A percentile compares a stretch with the other conserved stretches of the same genome.
Conservation (phyloP, 176 grass and related monocot genomes). For the Oryza punctata region DNA sequence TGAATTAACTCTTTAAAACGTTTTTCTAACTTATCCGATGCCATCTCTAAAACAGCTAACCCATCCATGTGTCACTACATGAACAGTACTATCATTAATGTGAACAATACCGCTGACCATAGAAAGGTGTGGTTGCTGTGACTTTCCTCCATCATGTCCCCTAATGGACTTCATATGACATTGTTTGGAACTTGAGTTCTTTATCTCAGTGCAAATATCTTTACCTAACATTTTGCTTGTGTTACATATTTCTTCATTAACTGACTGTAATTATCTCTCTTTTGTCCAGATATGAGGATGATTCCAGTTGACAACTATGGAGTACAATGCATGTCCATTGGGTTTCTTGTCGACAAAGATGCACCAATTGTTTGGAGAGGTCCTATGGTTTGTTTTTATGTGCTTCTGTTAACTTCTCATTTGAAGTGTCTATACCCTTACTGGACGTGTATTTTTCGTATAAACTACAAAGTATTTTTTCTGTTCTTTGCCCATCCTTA, state of each 20-base stretch:
- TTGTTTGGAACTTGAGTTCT: not conserved
- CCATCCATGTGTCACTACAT: no score
- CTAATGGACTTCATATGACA: not conserved
- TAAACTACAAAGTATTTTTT: not conserved
- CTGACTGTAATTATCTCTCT: constrained; percentile 1
- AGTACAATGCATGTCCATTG: constrained; percentile 90
- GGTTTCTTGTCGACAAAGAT: constrained; percentile 97
- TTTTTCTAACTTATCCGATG: no score
- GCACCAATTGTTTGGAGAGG: constrained; percentile 96
- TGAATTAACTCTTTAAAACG: no score
- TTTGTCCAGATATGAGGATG: constrained; percentile 87
- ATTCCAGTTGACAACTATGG: constrained; percentile 91
- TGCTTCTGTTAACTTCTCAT: constrained; percentile 30
- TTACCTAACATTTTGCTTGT: not conserved
- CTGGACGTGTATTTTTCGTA: not conserved
- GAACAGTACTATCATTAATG: no score
- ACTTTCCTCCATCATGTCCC: not conserved
- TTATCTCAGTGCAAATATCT: not conserved
- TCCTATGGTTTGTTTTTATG: constrained; percentile 87
- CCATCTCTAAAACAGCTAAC: no score
- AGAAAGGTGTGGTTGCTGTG: no score
- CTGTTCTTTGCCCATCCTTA: constrained; percentile 7
- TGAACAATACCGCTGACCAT: no score
- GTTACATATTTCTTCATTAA: not conserved
- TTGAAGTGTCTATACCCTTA: not conserved